Evolutionary conservation across 805 yeast species (phyloP), one percentile per base, ranked within the genome.

Genomic region (Metschnikowia gelsemii): DNA sequence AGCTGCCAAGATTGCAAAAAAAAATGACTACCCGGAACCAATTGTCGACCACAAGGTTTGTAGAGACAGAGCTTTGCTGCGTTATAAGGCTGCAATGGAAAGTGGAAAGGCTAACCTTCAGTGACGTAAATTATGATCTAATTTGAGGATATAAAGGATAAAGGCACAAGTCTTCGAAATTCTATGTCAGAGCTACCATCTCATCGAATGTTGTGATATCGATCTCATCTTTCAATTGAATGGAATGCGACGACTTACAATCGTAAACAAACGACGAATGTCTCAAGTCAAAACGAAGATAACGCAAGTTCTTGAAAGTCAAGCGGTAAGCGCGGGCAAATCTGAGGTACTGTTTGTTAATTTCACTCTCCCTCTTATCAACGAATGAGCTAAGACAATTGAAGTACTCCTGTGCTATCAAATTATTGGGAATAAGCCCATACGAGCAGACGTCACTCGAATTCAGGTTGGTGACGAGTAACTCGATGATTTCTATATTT

Each of bases 31-130:
- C 40, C 75, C 75, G 2, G 50, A 52, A 22, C 78, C 80, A 1
- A 71, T 75, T 17, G 72, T 70, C 11, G 70, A 69, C 48, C 67
- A 73, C 43, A 60, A 63, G 38, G 50, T 51, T 9, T 64, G 72
- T 5, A 62, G 76, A 38, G 70, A 71, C 31, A 57, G 64, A 24
- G 75, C 76, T 1, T 52, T 73, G 16, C 70, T 69, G 20, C 58
- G 70, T 20, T 73, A 61, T 45, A 66, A 62, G 36, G 66, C 63
- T 16, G 73, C 72, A 2, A 56, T 48, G 54, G 46, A 41, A 20
- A 46, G 37, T 29, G 54, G 54, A 13, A 48, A 46, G 34, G 45
- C 39, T 20, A 26, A 29, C 14, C 39, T 47, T 16, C 34, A 35
- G 23, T 41, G 18, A 27, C 19, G 25, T 24, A 20, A 12, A 32